phyloP scores from a whole-genome alignment of 2,329 filamentous ascomycete species.

The Talaromyces sp. region DNA sequence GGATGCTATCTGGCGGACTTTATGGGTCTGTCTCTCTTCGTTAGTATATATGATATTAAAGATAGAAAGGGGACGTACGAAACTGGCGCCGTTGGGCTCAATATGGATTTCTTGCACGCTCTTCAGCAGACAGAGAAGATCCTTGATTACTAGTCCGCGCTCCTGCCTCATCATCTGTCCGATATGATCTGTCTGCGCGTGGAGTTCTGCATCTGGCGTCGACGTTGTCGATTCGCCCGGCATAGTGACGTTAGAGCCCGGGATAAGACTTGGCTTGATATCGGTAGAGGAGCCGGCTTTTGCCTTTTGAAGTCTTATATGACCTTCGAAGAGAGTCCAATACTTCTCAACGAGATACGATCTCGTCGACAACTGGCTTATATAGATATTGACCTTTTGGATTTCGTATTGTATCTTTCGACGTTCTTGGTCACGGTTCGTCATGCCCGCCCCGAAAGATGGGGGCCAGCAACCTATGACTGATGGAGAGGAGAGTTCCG shows the following conservation, averaged over 20 bases:
- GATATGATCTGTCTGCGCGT: slow-evolving; percentile 50
- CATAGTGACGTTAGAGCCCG: slow-evolving; percentile 25
- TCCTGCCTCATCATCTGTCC: slow-evolving; percentile 69
- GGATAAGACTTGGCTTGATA: slow-evolving; percentile 10
- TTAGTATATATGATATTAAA: not conserved
- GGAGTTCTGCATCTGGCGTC: slow-evolving; percentile 31
- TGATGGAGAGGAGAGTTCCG: slow-evolving; percentile 34
- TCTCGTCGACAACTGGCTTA: slow-evolving; percentile 74
- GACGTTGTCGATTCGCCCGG: slow-evolving; percentile 21
- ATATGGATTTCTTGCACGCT: slow-evolving; percentile 82
- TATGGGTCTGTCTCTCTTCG: slow-evolving; percentile 61
- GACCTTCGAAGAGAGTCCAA: slow-evolving; percentile 70
- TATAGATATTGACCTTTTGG: slow-evolving; percentile 87
- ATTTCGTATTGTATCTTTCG: slow-evolving; percentile 73
- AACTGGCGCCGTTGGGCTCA: slow-evolving; percentile 67
- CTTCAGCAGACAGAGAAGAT: slow-evolving; percentile 70
- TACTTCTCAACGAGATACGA: slow-evolving; percentile 87
- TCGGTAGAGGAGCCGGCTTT: not conserved
- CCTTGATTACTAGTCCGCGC: slow-evolving; percentile 76
- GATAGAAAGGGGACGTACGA: slow-evolving; percentile 49
- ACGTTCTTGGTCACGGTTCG: slow-evolving; percentile 23
- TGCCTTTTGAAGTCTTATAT: slow-evolving; percentile 36
- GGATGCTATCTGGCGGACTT: slow-evolving; percentile 80
- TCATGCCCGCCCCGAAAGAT: slow-evolving; percentile 12
- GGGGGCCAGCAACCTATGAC: slow-evolving; percentile 29